Evolutionary conservation across 1,284 basidiomycete genomes (phyloP), one percentile per base, ranked within the genome.

Genomic region (Cystobasidiaceae sp.): DNA sequence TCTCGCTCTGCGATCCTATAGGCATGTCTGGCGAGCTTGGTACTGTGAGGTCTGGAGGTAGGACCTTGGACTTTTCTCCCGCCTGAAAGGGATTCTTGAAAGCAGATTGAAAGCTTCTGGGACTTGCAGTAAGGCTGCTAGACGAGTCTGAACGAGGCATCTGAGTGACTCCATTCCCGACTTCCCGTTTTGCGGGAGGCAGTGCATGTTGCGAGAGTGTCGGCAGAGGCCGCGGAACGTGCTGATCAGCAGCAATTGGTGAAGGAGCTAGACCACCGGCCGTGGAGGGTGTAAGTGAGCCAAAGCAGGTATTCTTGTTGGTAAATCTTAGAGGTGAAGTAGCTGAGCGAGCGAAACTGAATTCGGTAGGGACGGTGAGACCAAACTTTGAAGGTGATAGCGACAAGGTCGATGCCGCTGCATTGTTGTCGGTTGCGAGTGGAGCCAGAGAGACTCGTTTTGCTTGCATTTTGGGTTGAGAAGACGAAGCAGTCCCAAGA

Each of bases 341-440:
- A n/a, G n/a, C n/a, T n/a, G n/a, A n/a, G 37, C 37, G 37, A 39
- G 37, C 13, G 39, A 44, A 62, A n/a, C 21, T 41, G n/a, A 54
- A 51, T 21, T 39, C 48, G 7, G 15, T 13, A 13, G 48, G 48
- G 9, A 61, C 23, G 19, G 59, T 50, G 32, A 51, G 34, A 7
- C 48, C 59, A 30, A 51, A 61, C 41, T 61, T 61, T 4, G 59
- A 51, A 15, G 59, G 59, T 23, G 59, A 51, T 17, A 50, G 19
- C 5, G 59, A 49, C 19, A 49, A 33, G 17, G 21, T 33, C 1
- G 44, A 46, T 37, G 57, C 17, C 8, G 58, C 49, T 27, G n/a
- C n/a, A n/a, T n/a, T n/a, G n/a, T n/a, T n/a, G n/a, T n/a, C n/a
- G n/a, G 58, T 25, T 41, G 58, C 23, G 21, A 60, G 23, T 17